Conservation (phyloP, 768 basidiomycete genomes). For the Auricularia cornea region DNA sequence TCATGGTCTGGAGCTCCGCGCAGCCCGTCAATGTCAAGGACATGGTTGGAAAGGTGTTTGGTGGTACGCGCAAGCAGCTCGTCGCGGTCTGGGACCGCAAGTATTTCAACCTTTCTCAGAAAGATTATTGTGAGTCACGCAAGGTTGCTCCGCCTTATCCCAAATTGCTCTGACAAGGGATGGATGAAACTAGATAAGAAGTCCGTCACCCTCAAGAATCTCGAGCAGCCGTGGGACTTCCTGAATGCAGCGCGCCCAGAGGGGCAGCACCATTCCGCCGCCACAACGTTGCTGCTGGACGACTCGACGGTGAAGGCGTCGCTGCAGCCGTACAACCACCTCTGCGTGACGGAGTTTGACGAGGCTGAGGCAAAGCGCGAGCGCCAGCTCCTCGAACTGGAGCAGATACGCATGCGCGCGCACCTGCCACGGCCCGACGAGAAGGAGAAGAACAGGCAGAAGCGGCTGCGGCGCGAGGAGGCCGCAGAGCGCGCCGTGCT, state of each 20-base stretch:
- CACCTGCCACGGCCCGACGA: too few species aligned
- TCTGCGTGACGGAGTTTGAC: constrained; percentile 66
- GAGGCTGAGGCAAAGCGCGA: constrained; percentile 11
- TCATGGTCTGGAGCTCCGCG: constrained; percentile 86
- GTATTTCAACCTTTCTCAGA: constrained; percentile 54
- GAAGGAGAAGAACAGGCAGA: not conserved
- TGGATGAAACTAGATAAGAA: constrained; percentile 1
- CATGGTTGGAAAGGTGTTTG: constrained; percentile 62
- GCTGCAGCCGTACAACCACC: constrained; percentile 74
- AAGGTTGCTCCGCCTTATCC: too few species aligned
- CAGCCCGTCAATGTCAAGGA: constrained; percentile 69
- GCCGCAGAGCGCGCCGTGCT: not conserved
- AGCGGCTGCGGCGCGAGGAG: not conserved
- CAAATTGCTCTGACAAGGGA: too few species aligned
- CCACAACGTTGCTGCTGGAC: constrained; percentile 43
- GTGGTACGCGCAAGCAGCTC: constrained; percentile 22
- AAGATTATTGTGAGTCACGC: constrained; percentile 57
- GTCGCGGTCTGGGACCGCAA: constrained; percentile 74
- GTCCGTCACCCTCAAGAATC: constrained; percentile 63
- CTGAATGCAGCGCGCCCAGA: constrained; percentile 14
- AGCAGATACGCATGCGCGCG: not conserved
- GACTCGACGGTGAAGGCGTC: constrained; percentile 47
- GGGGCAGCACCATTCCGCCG: constrained; percentile 29
- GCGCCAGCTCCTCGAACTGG: not conserved
- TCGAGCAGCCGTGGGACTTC: constrained; percentile 56